Conservation (phyloP, 1,284 basidiomycete species). For the Termitomyces sp. region DNA sequence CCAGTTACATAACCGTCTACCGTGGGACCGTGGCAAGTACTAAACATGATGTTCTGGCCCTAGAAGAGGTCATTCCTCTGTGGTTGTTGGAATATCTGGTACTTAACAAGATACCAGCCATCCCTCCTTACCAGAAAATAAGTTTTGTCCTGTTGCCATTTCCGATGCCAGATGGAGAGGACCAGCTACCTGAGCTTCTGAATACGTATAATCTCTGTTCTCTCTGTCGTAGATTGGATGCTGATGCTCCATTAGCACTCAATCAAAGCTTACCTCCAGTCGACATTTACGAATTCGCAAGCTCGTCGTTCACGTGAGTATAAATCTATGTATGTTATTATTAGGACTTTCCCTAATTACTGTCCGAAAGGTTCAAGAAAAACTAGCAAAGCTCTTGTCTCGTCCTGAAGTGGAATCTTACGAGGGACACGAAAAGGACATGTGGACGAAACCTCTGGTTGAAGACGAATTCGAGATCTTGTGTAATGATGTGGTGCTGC, state of each 20-base stretch:
- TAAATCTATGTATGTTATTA: not conserved
- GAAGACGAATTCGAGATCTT: slow-evolving; percentile 86
- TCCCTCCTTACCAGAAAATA: slow-evolving; percentile 59
- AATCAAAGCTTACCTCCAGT: slow-evolving; percentile 85
- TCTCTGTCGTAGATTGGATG: not conserved
- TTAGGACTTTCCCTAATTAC: not conserved
- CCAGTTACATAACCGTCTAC: slow-evolving; percentile 78
- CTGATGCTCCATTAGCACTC: slow-evolving; percentile 41
- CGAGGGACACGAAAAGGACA: slow-evolving; percentile 15
- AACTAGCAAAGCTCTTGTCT: slow-evolving; percentile 60
- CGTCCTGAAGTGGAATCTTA: slow-evolving; percentile 4
- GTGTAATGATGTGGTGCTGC: slow-evolving; percentile 78
- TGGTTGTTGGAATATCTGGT: slow-evolving; percentile 91
- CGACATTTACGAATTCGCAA: slow-evolving; percentile 83
- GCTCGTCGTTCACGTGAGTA: slow-evolving; percentile 73
- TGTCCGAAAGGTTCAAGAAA: slow-evolving; percentile 70
- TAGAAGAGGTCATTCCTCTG: slow-evolving; percentile 79
- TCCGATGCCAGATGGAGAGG: slow-evolving; percentile 49
- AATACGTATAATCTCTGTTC: slow-evolving; percentile 54
- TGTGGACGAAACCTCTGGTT: slow-evolving; percentile 30
- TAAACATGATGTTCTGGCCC: slow-evolving; percentile 54
- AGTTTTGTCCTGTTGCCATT: slow-evolving; percentile 87
- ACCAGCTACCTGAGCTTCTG: slow-evolving; percentile 68
- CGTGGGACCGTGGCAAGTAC: slow-evolving; percentile 59
- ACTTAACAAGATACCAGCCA: slow-evolving; percentile 51